phyloP scores from a whole-genome alignment of 306 rosid genomes.

The Astragalus membranaceus region DNA sequence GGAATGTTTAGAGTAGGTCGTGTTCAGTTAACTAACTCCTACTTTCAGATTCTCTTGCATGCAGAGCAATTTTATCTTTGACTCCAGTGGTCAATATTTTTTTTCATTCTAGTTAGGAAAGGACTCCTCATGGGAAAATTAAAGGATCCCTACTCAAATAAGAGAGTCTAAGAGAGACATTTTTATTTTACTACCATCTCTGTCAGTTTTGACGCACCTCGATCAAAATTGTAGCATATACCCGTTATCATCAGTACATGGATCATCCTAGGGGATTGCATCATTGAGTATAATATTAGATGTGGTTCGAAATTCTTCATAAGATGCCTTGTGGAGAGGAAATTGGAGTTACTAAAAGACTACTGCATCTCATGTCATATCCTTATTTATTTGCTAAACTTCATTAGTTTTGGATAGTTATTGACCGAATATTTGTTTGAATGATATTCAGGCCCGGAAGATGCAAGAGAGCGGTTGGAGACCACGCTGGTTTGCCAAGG shows the following conservation, averaged over 20 bases:
- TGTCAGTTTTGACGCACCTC: neutral
- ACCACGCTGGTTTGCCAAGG: conserved; percentile 86
- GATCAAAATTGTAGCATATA: neutral
- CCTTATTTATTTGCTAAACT: neutral
- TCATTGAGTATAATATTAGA: neutral
- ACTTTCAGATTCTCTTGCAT: neutral
- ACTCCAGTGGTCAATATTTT: neutral
- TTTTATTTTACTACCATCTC: neutral
- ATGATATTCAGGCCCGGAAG: conserved; percentile 66
- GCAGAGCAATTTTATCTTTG: neutral
- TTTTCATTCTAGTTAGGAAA: neutral
- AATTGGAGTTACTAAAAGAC: neutral
- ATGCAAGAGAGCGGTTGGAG: conserved; percentile 99
- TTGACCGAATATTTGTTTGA: conserved; percentile 12
- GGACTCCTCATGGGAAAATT: neutral
- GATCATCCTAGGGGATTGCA: neutral
- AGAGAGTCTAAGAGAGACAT: neutral
- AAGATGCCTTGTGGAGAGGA: neutral
- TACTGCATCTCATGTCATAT: neutral
- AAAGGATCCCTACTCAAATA: neutral
- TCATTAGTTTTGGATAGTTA: neutral
- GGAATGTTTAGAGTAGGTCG: neutral
- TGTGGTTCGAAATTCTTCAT: neutral
- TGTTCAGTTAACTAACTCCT: neutral
- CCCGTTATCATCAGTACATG: neutral